These are phyloP conservation scores for Lanmaoa rubissima DNA, from an alignment of 768 basidiomycete species.

Conservation along the genomic window DNA sequence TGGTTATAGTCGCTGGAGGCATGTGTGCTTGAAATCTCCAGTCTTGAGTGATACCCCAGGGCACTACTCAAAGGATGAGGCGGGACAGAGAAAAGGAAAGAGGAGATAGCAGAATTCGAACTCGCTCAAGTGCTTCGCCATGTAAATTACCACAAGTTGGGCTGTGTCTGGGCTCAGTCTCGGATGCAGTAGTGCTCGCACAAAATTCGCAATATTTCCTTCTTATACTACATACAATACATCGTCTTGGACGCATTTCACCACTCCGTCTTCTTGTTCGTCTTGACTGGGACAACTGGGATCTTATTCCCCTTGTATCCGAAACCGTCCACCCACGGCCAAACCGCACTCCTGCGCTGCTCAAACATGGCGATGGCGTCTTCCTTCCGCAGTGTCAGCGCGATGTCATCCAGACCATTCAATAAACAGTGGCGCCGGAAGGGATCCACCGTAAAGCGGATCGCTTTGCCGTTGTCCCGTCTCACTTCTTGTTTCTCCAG, in stretches of 20 bases:
- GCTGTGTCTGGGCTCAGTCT: conserved; percentile 9
- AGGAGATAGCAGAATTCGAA: neutral
- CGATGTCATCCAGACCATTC: conserved; percentile 97
- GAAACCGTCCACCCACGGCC: conserved; percentile 98
- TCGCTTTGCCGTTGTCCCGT: conserved; percentile 69
- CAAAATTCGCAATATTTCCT: conserved; percentile 5
- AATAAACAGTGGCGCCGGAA: conserved; percentile 93
- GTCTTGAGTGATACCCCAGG: neutral
- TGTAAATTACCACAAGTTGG: conserved; percentile 4
- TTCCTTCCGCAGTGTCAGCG: conserved; percentile 83
- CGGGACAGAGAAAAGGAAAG: neutral
- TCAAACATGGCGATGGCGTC: conserved; percentile 79
- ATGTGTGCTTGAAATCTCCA: conserved; percentile 11
- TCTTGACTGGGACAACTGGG: conserved; percentile 44
- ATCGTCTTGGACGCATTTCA: conserved; percentile 33
- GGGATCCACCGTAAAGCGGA: conserved; percentile 79
- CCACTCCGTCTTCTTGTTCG: conserved; percentile 67
- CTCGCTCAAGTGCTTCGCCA: conserved; percentile 5
- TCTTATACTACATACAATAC: neutral
- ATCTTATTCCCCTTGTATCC: conserved; percentile 84
- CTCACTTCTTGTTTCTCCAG: conserved; percentile 79
- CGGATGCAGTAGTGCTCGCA: conserved; percentile 18
- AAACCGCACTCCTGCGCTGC: conserved; percentile 65
- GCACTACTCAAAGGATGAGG: neutral
- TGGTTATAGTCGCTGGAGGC: conserved; percentile 12